Conservation (phyloP, 169 alveolate species). For the Cryptosporidium parvum region DNA sequence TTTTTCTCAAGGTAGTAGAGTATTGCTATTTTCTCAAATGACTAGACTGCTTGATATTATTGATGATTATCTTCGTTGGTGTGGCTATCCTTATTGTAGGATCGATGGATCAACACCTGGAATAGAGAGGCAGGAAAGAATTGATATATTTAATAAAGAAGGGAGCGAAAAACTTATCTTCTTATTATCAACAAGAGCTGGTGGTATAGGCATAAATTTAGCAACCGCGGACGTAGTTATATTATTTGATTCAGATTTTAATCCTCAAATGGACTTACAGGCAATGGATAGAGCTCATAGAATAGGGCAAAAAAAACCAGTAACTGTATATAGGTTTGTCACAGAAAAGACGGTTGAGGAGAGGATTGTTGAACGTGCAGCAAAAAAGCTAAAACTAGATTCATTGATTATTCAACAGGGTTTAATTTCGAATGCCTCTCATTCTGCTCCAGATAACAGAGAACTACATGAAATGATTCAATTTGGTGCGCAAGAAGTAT, state of each 20-base stretch:
- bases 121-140: constrained; percentile 84
- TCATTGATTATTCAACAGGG: constrained; percentile 89
- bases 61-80: constrained; percentile 81
- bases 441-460: constrained; percentile 83
- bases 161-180: constrained; percentile 83
- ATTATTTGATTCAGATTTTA: constrained; percentile 91
- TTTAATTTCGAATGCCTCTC: constrained; percentile 73
- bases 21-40: constrained; percentile 87
- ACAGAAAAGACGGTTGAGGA: constrained; percentile 90
- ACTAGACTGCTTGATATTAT: constrained; percentile 82
- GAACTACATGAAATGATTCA: constrained; percentile 91
- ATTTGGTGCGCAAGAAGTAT: constrained; percentile 93
- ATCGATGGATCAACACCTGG: constrained; percentile 84
- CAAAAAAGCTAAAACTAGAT: constrained; percentile 87
- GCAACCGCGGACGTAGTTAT: constrained; percentile 92
- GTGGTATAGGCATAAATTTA: constrained; percentile 92
- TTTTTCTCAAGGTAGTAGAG: constrained; percentile 87
- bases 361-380: constrained; percentile 88
- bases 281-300: constrained; percentile 95
- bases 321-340: constrained; percentile 89
- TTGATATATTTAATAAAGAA: constrained; percentile 86
- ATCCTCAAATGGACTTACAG: constrained; percentile 90
- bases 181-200: constrained; percentile 89
- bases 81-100: constrained; percentile 83
- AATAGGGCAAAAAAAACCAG: constrained; percentile 89